Base-by-base conservation (phyloP, 1,284 basidiomycete genomes). In the Coniophora puteana region DNA sequence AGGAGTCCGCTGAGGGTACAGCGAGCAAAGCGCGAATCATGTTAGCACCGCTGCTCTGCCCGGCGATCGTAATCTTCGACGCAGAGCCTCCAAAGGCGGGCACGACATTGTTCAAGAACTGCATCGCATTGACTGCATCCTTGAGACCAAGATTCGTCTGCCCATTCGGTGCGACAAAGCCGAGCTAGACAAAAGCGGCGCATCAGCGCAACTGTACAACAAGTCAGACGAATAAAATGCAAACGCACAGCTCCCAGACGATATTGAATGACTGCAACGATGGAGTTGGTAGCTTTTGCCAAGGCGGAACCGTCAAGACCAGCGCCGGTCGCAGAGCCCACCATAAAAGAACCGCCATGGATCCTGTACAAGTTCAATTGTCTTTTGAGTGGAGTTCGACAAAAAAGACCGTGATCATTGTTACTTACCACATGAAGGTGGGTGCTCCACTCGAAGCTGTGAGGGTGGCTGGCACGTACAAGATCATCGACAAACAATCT, bases 221-320 rank as follows among this genome's bases (percentile, higher is more conserved):
- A 8, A 17, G 34, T n/a, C n/a, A n/a, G 10, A 33, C 22, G 21
- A 43, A 34, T 38, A 40, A 18, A 18, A 20, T 20, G n/a, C n/a
- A n/a, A n/a, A 69, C 80, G 48, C 58, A 86, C 82, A 42, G 80
- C 79, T 41, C 89, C 92, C 7, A 95, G 71, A 20, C 92, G 83
- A 54, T 91, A 89, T 60, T 95, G 92, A 8, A 91, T 65, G 13
- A 90, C 80, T 11, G 86, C 80, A n/a, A 94, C 88, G 44, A 95
- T 81, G 4, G 89, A 81, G 36, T 80, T 71, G 3, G 89, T 87
- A 4, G 77, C 73, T 5, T 69, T 55, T 1, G 91, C 90, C 8
- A 94, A 73, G 3, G 69, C 72, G 1, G 85, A 82, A 0, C 89
- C 92, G 59, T 94, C 88, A 4, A 95, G 66, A 10, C 86, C 89